phyloP scores from a whole-genome alignment of 352 stramenopile species.

The Peronospora farinosa region DNA sequence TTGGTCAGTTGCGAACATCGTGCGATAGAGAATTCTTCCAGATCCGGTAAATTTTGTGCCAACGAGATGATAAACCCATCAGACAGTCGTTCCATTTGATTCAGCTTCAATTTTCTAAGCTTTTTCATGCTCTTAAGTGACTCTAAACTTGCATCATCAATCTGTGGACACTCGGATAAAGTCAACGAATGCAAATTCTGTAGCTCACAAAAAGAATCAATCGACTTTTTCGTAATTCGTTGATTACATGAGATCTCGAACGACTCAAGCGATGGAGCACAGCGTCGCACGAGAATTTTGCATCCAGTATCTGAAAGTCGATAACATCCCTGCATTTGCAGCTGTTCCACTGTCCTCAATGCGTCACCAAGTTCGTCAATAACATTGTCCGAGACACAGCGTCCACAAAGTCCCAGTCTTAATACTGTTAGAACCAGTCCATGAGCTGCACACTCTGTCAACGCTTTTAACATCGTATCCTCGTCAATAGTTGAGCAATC shows the following conservation, averaged over 20 bases:
- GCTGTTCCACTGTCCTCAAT: constrained; percentile 53
- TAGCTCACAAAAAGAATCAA: constrained; percentile 68
- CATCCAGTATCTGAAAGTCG: constrained; percentile 62
- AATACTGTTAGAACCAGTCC: constrained; percentile 48
- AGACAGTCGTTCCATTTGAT: constrained; percentile 70
- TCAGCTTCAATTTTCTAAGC: constrained; percentile 58
- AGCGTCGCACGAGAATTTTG: constrained; percentile 56
- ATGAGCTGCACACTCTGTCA: constrained; percentile 46
- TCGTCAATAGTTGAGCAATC: constrained; percentile 82
- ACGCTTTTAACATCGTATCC: constrained; percentile 38
- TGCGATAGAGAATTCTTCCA: constrained; percentile 68
- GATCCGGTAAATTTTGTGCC: constrained; percentile 34
- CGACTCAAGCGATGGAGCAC: constrained; percentile 58
- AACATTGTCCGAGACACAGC: constrained; percentile 67
- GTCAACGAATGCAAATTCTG: constrained; percentile 57
- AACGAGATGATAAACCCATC: constrained; percentile 52
- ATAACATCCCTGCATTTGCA: constrained; percentile 72
- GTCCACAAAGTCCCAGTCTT: constrained; percentile 63
- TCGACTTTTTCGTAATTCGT: constrained; percentile 65
- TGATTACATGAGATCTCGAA: constrained; percentile 83
- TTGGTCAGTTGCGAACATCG: constrained; percentile 68
- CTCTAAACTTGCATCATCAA: constrained; percentile 52
- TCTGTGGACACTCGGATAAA: constrained; percentile 72
- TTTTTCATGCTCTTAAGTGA: constrained; percentile 57
- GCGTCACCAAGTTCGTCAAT: constrained; percentile 65